These are phyloP conservation scores for Casuarina equisetifolia DNA, from an alignment of 306 rosid species.

Conservation along the genomic window DNA sequence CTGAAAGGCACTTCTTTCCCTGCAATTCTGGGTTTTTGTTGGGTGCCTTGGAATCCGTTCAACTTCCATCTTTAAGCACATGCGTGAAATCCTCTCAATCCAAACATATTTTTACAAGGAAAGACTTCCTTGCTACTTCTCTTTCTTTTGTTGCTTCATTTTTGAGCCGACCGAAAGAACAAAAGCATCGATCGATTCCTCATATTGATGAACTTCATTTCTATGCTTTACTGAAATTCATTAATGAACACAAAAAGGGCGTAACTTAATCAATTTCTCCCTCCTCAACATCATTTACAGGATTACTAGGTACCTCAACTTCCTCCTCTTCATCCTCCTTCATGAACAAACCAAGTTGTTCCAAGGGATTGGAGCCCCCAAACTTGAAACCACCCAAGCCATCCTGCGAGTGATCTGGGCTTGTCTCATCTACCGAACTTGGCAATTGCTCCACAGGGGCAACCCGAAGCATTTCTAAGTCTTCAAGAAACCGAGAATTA, in stretches of 20 bases:
- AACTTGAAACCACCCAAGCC: conserved; percentile 74
- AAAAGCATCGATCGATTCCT: too few relatives aligned
- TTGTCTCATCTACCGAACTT: conserved; percentile 60
- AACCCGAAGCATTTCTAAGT: conserved; percentile 74
- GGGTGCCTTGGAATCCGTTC: too few relatives aligned
- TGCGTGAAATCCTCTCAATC: too few relatives aligned
- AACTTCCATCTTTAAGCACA: too few relatives aligned
- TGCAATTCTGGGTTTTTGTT: too few relatives aligned
- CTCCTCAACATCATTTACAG: conserved; percentile 71
- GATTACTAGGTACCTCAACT: conserved; percentile 44
- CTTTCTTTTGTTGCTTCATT: too few relatives aligned
- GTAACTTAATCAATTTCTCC: conserved; percentile 69
- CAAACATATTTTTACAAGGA: too few relatives aligned
- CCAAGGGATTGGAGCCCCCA: conserved; percentile 65
- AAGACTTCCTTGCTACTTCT: too few relatives aligned
- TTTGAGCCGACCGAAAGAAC: too few relatives aligned
- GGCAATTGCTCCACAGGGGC: conserved; percentile 62
- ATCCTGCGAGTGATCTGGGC: conserved; percentile 68
- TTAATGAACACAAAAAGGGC: conserved; percentile 23
- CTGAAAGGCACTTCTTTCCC: too few relatives aligned
- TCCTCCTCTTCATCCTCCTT: conserved; percentile 82
- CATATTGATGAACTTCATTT: background rate
- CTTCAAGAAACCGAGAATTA: conserved; percentile 71
- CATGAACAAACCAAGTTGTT: conserved; percentile 74
- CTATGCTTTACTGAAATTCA: conserved; percentile 22